Evolutionary conservation across 83 land plant genomes (phyloP), one percentile per base, ranked within the genome.

Genomic region (Diphasiastrum complanatum): DNA sequence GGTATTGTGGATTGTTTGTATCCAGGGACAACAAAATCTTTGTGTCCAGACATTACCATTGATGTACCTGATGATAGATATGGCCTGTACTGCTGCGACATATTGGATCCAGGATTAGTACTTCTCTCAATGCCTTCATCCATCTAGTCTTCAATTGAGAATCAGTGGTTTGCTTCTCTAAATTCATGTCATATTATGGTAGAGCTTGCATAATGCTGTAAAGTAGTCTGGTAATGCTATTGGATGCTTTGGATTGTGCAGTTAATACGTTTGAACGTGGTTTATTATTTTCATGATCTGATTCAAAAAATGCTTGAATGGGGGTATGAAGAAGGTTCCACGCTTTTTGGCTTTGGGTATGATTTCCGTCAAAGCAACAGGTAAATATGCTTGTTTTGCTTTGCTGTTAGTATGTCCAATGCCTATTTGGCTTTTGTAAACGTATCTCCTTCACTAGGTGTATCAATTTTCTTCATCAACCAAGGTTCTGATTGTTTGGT

Each of bases 351-450:
- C 33, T 92, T 71, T 79, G 91, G 88, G 58, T 92, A 89, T 78
- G 98, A 92, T 65, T 92, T 92, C 46, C 83, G 96, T 26, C 98
- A 92, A 72, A 92, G 98, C 81, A 92, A 85, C 58, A 83, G 98
- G 98, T 89, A 65, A 5, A 40, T 40, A n/a, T n/a, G n/a, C n/a
- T n/a, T n/a, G n/a, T n/a, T n/a, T n/a, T n/a, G n/a, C n/a, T n/a
- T n/a, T n/a, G n/a, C n/a, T n/a, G n/a, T n/a, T n/a, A n/a, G n/a
- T n/a, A n/a, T n/a, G n/a, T n/a, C n/a, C n/a, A n/a, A n/a, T n/a
- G n/a, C n/a, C n/a, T n/a, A n/a, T n/a, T n/a, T n/a, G n/a, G n/a
- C n/a, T n/a, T n/a, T n/a, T n/a, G n/a, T n/a, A n/a, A n/a, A n/a
- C n/a, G n/a, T n/a, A n/a, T n/a, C n/a, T n/a, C n/a, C n/a, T n/a